A percentile compares a stretch with the other conserved stretches of the same genome.
Conservation (phyloP, 768 basidiomycete species). For the Boletus vinaceobasis region DNA sequence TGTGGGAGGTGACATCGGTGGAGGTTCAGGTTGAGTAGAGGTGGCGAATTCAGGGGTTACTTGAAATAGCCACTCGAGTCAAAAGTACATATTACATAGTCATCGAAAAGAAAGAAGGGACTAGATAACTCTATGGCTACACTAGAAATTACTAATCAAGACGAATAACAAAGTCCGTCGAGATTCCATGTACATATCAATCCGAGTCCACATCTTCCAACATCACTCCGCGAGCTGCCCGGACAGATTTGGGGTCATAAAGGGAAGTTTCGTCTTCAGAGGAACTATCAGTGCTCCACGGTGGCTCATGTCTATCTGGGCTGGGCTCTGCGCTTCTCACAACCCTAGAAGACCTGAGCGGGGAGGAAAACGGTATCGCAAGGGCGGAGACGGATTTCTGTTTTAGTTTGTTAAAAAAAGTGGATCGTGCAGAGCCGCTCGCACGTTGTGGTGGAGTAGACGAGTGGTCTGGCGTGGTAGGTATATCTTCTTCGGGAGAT, state of each 20-base stretch:
- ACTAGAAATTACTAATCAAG: not conserved
- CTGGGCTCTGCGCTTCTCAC: conserved; percentile 25
- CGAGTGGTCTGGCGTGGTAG: conserved; percentile 5
- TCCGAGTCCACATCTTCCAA: conserved; percentile 22
- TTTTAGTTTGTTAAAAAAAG: conserved; percentile 43
- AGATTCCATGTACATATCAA: conserved; percentile 5
- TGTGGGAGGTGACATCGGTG: conserved; percentile 15
- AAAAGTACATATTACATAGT: not conserved
- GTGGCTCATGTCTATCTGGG: conserved; percentile 32
- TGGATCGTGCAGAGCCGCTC: conserved; percentile 20
- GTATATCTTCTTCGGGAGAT: conserved; percentile 15
- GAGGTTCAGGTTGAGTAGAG: not conserved
- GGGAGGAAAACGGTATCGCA: conserved; percentile 33
- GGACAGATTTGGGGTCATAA: conserved; percentile 10
- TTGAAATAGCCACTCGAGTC: not conserved
- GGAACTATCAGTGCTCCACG: conserved; percentile 62
- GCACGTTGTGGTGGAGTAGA: conserved; percentile 9
- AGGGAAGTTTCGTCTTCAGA: conserved; percentile 40
- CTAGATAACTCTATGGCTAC: conserved; percentile 1
- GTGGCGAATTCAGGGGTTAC: conserved; percentile 16
- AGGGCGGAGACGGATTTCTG: conserved; percentile 46
- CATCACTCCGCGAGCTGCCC: conserved; percentile 14
- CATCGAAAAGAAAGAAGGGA: not conserved
- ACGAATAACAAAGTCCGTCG: not conserved
- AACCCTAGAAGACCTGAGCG: conserved; percentile 22